Evolutionary conservation across 75 land plant species (phyloP).

Genomic region (Cunninghamia lanceolata): DNA sequence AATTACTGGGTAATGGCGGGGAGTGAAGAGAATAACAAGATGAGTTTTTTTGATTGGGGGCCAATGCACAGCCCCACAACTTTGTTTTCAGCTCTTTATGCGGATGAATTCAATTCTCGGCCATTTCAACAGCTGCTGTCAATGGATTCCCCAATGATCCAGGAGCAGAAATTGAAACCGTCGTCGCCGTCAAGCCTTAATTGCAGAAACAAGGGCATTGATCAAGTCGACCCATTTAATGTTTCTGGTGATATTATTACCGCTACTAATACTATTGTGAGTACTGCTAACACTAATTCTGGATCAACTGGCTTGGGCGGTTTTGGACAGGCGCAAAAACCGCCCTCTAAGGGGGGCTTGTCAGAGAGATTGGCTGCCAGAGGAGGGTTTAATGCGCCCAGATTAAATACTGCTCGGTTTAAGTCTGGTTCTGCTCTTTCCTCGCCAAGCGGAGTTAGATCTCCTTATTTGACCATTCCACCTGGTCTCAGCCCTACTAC

Average conservation of each 20-base stretch:
- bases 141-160: background rate
- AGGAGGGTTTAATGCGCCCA: slow-evolving; percentile 56
- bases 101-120: background rate
- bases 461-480: slow-evolving; percentile 64
- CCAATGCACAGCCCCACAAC: background rate
- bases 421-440: slow-evolving; percentile 16
- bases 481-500: slow-evolving; percentile 81
- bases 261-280: background rate
- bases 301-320: background rate
- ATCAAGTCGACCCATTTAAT: slow-evolving; percentile 1
- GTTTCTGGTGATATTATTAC: background rate
- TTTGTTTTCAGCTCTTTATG: background rate
- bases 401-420: slow-evolving; percentile 40
- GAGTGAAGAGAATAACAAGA: slow-evolving; percentile 11
- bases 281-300: background rate
- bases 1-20: slow-evolving; percentile 1
- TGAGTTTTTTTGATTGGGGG: background rate
- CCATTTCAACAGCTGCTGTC: background rate
- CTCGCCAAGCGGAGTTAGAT: slow-evolving; percentile 21
- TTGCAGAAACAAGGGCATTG: background rate
- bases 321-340: slow-evolving; percentile 9
- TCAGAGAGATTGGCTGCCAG: slow-evolving; percentile 60
- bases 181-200: background rate
- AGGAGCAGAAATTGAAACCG: slow-evolving; percentile 7
- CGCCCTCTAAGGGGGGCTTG: slow-evolving; percentile 26